phyloP scores from a whole-genome alignment of 164 flowering plant genomes.

The Aristolochia fimbriata region DNA sequence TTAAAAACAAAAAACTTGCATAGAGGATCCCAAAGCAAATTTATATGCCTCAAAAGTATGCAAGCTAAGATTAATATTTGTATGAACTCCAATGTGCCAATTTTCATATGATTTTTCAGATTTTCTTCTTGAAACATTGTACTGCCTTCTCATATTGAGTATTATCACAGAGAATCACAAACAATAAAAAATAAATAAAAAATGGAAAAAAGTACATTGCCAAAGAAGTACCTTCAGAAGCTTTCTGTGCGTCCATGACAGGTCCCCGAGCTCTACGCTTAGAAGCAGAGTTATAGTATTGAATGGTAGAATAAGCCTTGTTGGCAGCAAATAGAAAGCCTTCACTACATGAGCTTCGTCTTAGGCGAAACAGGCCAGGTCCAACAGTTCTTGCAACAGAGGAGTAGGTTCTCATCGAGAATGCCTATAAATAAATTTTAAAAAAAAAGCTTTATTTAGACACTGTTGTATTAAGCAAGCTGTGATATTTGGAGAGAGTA shows the following conservation, averaged over 20 bases:
- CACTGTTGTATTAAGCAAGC: no score
- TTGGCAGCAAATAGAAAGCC: conserved; percentile 21
- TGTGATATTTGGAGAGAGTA: no score
- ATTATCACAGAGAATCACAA: no score
- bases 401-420: conserved; percentile 39
- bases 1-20: no score
- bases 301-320: conserved; percentile 23
- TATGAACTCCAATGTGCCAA: neutral
- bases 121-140: neutral
- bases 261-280: conserved; percentile 75
- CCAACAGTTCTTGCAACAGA: conserved; percentile 33
- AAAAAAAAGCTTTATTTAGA: no score
- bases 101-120: neutral
- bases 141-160: no score
- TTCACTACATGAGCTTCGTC: conserved; percentile 24
- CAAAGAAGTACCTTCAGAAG: conserved; percentile 41
- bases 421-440: conserved; percentile 24
- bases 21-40: no score
- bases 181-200: neutral
- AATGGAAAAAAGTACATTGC: neutral
- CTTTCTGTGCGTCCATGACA: conserved; percentile 80
- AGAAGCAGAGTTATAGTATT: conserved; percentile 28
- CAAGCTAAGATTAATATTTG: neutral
- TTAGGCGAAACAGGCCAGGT: conserved; percentile 18
- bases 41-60: no score